Evolutionary conservation across 1,284 basidiomycete genomes (phyloP).

Genomic region (Boletus albobrunnescens): DNA sequence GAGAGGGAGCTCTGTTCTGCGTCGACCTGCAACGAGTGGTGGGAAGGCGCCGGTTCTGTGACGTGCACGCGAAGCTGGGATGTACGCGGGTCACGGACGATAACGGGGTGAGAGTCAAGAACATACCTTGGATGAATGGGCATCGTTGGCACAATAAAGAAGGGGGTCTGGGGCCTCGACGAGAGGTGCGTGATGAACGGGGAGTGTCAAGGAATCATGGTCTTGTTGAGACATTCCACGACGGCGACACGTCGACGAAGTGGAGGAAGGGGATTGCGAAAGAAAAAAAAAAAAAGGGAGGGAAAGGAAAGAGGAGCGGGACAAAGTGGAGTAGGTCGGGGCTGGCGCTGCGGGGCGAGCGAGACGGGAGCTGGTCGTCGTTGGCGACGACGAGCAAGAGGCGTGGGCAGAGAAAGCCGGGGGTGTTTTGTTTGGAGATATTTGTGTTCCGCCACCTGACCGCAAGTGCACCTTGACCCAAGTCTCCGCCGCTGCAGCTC

Average conservation of each 20-base stretch:
- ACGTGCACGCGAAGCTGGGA: constrained; percentile 28
- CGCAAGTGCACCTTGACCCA: neutral
- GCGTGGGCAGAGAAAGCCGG: constrained; percentile 33
- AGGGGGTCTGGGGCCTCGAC: constrained; percentile 14
- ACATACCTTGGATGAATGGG: constrained; percentile 15
- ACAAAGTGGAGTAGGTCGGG: neutral
- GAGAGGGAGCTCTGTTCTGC: constrained; percentile 32
- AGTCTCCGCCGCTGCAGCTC: neutral
- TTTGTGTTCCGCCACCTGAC: constrained; percentile 26
- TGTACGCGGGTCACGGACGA: neutral
- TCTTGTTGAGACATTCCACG: constrained; percentile 31
- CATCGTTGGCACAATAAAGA: constrained; percentile 1
- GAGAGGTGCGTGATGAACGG: neutral
- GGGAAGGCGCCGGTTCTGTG: constrained; percentile 17
- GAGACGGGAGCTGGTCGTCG: constrained; percentile 25
- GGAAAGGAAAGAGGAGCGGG: neutral
- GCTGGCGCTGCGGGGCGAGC: neutral
- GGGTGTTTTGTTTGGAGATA: constrained; percentile 16
- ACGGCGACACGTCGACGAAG: constrained; percentile 9
- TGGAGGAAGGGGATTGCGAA: neutral
- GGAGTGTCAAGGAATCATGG: constrained; percentile 10
- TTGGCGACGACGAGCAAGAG: constrained; percentile 34
- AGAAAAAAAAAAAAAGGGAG: neutral
- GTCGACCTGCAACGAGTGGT: constrained; percentile 27
- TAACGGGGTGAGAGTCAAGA: neutral